Evolutionary conservation across 345 rosid species (phyloP).

Genomic region (Microcos paniculata): DNA sequence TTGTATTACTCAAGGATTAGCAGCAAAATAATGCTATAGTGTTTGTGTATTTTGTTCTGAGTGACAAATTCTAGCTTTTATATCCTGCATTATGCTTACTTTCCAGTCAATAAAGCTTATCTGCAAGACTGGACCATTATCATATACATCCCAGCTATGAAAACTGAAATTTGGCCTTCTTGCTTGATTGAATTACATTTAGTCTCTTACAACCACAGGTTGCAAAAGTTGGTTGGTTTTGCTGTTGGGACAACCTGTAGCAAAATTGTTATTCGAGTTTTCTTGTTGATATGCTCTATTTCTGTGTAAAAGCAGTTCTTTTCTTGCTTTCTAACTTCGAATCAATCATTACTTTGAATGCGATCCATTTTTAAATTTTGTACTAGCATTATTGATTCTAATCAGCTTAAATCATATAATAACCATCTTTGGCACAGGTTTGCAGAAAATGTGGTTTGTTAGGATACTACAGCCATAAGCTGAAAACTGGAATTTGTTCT

Average conservation of each 20-base stretch:
- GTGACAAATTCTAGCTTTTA: neutral
- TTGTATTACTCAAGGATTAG: slow-evolving; percentile 1
- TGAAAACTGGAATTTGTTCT: slow-evolving; percentile 72
- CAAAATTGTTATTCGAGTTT: neutral
- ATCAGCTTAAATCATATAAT: slow-evolving; percentile 9
- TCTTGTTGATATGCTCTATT: neutral
- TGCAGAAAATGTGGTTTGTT: slow-evolving; percentile 83
- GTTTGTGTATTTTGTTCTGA: neutral
- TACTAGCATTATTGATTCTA: neutral
- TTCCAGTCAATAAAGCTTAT: neutral
- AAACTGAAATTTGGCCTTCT: neutral
- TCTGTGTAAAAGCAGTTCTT: neutral
- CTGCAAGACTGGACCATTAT: neutral
- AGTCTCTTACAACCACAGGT: neutral
- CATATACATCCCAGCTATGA: neutral
- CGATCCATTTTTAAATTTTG: neutral
- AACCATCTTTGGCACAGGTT: slow-evolving; percentile 47
- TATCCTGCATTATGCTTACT: neutral
- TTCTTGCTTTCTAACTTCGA: neutral
- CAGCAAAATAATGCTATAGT: neutral
- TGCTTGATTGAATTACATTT: neutral
- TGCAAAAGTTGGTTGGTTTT: neutral
- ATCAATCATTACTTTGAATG: neutral
- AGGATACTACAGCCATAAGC: slow-evolving; percentile 83
- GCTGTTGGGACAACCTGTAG: neutral